phyloP scores from a whole-genome alignment of 1,284 basidiomycete species.

The Serendipita sp. region DNA sequence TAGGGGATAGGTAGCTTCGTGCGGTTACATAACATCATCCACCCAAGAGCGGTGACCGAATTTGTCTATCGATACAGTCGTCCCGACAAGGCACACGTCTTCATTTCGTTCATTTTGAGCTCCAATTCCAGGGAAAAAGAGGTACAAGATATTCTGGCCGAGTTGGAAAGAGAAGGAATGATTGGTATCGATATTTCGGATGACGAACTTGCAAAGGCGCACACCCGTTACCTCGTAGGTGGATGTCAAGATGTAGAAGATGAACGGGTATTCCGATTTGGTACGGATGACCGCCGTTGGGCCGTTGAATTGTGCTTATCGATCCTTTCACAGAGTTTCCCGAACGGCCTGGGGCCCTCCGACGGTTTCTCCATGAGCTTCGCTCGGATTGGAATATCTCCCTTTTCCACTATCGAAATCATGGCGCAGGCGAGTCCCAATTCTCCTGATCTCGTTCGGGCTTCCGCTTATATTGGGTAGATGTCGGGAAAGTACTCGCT shows the following conservation, averaged over 20 bases:
- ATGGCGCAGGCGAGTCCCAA: slow-evolving; percentile 69
- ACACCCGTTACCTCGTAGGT: slow-evolving; percentile 89
- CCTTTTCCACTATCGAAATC: slow-evolving; percentile 94
- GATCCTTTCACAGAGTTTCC: slow-evolving; percentile 64
- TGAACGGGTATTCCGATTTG: slow-evolving; percentile 88
- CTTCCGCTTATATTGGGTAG: slow-evolving; percentile 27
- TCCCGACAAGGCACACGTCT: slow-evolving; percentile 61
- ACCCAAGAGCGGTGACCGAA: slow-evolving; percentile 90
- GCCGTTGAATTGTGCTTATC: slow-evolving; percentile 1
- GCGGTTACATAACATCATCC: slow-evolving; percentile 72
- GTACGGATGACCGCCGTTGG: slow-evolving; percentile 26
- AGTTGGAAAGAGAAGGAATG: slow-evolving; percentile 59
- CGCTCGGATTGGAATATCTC: slow-evolving; percentile 88
- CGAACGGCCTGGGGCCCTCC: slow-evolving; percentile 82
- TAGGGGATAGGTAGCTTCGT: slow-evolving; percentile 53
- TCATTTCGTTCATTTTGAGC: slow-evolving; percentile 81
- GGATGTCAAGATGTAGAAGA: slow-evolving; percentile 63
- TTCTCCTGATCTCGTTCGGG: neutral
- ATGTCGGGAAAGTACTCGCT: slow-evolving; percentile 81
- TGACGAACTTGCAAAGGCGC: slow-evolving; percentile 91
- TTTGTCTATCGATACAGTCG: slow-evolving; percentile 85
- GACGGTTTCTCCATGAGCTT: slow-evolving; percentile 75
- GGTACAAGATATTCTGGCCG: slow-evolving; percentile 48
- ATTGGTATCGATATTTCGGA: slow-evolving; percentile 81
- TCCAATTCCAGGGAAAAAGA: slow-evolving; percentile 51